A percentile compares a stretch with the other conserved stretches of the same genome.
Evolutionary conservation across 1,284 basidiomycete species (phyloP).

Genomic region (Ustilago loliicola): DNA sequence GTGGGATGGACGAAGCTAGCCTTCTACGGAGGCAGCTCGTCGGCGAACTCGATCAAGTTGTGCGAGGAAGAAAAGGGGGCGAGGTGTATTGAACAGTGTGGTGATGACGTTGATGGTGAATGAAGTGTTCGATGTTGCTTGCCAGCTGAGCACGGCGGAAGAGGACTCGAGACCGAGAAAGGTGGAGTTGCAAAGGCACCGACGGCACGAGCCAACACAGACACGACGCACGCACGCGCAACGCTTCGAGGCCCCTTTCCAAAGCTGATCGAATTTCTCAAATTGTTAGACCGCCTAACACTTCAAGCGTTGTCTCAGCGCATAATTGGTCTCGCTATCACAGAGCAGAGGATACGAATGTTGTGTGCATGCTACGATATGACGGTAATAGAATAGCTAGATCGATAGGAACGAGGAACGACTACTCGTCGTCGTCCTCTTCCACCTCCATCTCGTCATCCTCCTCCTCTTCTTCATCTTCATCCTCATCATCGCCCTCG

Average conservation of each 20-base stretch:
- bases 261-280: no score
- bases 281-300: no score
- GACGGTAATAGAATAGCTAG: not conserved
- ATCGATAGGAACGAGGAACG: not conserved
- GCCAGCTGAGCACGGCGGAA: not conserved
- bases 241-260: no score
- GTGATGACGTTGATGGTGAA: not conserved
- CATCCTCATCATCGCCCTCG: constrained; percentile 41
- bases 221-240: no score
- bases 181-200: no score
- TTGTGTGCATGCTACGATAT: no score
- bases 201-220: no score
- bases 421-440: constrained; percentile 46
- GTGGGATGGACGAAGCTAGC: constrained; percentile 24
- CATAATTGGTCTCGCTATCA: no score
- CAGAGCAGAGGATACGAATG: no score
- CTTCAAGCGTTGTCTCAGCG: no score
- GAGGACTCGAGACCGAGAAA: no score
- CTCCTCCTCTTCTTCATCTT: constrained; percentile 30
- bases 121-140: no score
- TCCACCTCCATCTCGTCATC: constrained; percentile 45
- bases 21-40: constrained; percentile 22
- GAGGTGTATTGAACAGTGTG: not conserved
- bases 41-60: constrained; percentile 2
- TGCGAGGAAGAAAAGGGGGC: not conserved